Evolutionary conservation across 2,329 filamentous ascomycete species (phyloP).

Genomic region (Alternaria ethzedia): DNA sequence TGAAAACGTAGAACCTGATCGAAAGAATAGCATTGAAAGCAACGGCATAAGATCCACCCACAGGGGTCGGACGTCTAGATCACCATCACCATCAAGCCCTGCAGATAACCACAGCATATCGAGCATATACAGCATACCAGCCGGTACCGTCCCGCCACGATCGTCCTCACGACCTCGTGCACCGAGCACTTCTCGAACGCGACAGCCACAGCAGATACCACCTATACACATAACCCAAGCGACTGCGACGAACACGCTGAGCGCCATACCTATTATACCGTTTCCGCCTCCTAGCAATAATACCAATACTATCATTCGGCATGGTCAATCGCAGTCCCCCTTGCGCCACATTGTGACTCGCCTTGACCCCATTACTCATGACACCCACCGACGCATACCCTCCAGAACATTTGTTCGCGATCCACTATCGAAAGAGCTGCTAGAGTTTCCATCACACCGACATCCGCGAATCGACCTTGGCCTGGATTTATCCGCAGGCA

Average conservation of each 20-base stretch:
- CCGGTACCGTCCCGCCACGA: conserved; percentile 53
- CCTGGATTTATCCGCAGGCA: conserved; percentile 57
- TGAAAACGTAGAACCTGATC: conserved; percentile 38
- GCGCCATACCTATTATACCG: conserved; percentile 19
- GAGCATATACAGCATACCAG: conserved; percentile 55
- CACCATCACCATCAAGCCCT: conserved; percentile 42
- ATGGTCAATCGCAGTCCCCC: conserved; percentile 57
- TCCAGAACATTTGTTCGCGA: conserved; percentile 58
- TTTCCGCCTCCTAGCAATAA: conserved; percentile 33
- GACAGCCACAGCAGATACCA: conserved; percentile 22
- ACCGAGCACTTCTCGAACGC: conserved; percentile 31
- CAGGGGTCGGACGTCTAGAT: conserved; percentile 34
- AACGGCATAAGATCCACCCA: conserved; percentile 35
- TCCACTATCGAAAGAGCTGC: conserved; percentile 55
- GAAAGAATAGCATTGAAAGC: conserved; percentile 37
- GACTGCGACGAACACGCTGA: conserved; percentile 14
- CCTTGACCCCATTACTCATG: conserved; percentile 53
- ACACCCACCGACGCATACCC: conserved; percentile 51
- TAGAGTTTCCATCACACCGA: conserved; percentile 57
- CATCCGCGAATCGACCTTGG: conserved; percentile 59
- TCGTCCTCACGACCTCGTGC: conserved; percentile 52
- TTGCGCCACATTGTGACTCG: conserved; percentile 53
- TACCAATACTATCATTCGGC: conserved; percentile 51
- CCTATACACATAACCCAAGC: conserved; percentile 24
- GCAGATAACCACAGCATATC: conserved; percentile 48